phyloP scores from a whole-genome alignment of 768 basidiomycete genomes.

The Amanita pseudoporphyria region DNA sequence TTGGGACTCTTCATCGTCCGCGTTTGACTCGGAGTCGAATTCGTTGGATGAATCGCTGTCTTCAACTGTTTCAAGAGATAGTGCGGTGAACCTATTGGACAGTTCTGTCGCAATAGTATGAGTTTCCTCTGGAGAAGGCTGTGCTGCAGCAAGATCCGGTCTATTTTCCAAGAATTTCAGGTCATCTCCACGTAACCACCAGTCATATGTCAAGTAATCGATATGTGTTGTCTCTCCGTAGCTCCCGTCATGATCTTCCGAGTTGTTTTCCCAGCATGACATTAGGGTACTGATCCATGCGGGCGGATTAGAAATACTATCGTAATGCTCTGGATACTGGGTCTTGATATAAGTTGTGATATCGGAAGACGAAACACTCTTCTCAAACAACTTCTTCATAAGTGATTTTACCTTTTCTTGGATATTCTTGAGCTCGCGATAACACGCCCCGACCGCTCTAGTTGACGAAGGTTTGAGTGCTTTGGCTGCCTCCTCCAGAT shows the following conservation, averaged over 20 bases:
- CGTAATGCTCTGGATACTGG: conserved; percentile 39
- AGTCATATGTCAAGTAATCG: conserved; percentile 33
- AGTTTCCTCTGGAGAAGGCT: neutral
- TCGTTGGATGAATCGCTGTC: neutral
- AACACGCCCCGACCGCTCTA: conserved; percentile 22
- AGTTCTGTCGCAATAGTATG: neutral
- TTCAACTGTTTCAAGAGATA: neutral
- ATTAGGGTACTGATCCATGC: conserved; percentile 29
- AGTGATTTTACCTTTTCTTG: conserved; percentile 37
- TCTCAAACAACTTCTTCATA: conserved; percentile 31
- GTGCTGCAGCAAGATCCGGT: neutral
- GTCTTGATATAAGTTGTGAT: conserved; percentile 32
- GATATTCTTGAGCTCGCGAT: conserved; percentile 29
- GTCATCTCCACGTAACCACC: conserved; percentile 41
- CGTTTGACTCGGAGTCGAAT: neutral
- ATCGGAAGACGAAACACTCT: conserved; percentile 24
- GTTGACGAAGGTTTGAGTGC: conserved; percentile 32
- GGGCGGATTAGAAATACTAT: conserved; percentile 33
- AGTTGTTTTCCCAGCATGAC: conserved; percentile 5
- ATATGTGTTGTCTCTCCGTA: conserved; percentile 10
- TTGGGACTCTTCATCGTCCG: neutral
- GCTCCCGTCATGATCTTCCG: conserved; percentile 11
- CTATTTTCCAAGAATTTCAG: conserved; percentile 31
- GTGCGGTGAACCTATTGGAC: neutral
- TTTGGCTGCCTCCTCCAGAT: conserved; percentile 38